These are phyloP conservation scores for Aspergillus novofumigatus DNA, from an alignment of 2,329 filamentous ascomycete genomes.

Conservation along the genomic window DNA sequence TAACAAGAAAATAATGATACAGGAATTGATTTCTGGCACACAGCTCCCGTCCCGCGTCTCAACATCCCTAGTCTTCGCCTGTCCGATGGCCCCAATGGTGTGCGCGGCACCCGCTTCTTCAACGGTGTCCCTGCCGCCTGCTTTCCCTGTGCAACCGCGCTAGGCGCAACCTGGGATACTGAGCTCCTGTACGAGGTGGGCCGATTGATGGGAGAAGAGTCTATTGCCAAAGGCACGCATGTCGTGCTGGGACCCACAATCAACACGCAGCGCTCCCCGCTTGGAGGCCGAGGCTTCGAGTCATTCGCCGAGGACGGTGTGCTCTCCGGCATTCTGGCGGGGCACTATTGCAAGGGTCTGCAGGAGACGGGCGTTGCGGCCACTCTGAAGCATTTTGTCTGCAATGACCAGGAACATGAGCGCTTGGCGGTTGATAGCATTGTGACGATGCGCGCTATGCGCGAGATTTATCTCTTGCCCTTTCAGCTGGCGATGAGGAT, in stretches of 20 bases:
- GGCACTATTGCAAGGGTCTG: constrained; percentile 67
- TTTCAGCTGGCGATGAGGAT: constrained; percentile 60
- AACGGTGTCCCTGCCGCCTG: constrained; percentile 67
- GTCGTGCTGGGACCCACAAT: constrained; percentile 73
- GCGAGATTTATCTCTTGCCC: constrained; percentile 61
- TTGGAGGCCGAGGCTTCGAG: constrained; percentile 83
- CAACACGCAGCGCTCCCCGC: constrained; percentile 75
- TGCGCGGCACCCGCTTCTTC: constrained; percentile 64
- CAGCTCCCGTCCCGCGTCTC: constrained; percentile 58
- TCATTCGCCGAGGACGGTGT: constrained; percentile 81
- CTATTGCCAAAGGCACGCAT: constrained; percentile 68
- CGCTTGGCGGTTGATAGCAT: constrained; percentile 41
- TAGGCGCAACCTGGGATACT: constrained; percentile 76
- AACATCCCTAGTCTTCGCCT: constrained; percentile 63
- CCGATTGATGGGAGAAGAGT: constrained; percentile 66
- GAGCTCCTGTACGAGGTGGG: constrained; percentile 67
- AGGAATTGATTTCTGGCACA: constrained; percentile 64
- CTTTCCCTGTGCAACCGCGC: constrained; percentile 73
- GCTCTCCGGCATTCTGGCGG: constrained; percentile 68
- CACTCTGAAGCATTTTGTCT: constrained; percentile 65
- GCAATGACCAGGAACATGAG: constrained; percentile 46
- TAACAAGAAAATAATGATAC: neutral
- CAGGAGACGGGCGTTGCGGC: constrained; percentile 71
- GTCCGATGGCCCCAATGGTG: constrained; percentile 67
- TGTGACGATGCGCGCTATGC: constrained; percentile 50